Evolutionary conservation across 768 basidiomycete genomes (phyloP).

Genomic region (Kwoniella bestiolae): DNA sequence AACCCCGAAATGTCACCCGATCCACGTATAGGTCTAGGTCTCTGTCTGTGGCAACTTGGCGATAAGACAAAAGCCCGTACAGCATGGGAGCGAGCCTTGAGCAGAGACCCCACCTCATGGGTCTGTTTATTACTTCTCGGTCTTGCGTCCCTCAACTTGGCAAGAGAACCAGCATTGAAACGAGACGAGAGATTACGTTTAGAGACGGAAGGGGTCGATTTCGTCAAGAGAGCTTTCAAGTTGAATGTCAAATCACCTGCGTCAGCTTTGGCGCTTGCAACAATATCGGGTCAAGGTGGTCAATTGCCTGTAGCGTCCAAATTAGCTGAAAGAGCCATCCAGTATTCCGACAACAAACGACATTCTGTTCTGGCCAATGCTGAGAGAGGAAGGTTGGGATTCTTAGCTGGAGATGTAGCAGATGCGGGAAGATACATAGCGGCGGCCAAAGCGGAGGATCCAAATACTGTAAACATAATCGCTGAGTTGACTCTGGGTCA

Average conservation of each 20-base stretch:
- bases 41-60: constrained; percentile 89
- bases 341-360: constrained; percentile 76
- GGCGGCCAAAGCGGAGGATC: constrained; percentile 63
- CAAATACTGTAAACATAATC: constrained; percentile 69
- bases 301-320: constrained; percentile 71
- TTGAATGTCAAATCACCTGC: constrained; percentile 44
- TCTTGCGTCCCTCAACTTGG: constrained; percentile 80
- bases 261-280: constrained; percentile 46
- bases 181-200: constrained; percentile 65
- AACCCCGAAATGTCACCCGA: constrained; percentile 83
- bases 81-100: constrained; percentile 85
- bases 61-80: constrained; percentile 78
- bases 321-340: constrained; percentile 89
- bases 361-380: constrained; percentile 72
- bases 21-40: constrained; percentile 91
- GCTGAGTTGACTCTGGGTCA: constrained; percentile 86
- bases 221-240: constrained; percentile 69
- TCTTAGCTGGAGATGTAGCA: constrained; percentile 67
- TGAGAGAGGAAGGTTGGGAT: constrained; percentile 83
- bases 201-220: constrained; percentile 32
- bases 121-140: constrained; percentile 81
- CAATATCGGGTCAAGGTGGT: constrained; percentile 36
- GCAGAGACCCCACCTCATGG: constrained; percentile 77
- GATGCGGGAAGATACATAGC: constrained; percentile 76
- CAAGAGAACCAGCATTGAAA: constrained; percentile 70